Conservation (phyloP, 1,284 basidiomycete species). For the Ganoderma boninense region DNA sequence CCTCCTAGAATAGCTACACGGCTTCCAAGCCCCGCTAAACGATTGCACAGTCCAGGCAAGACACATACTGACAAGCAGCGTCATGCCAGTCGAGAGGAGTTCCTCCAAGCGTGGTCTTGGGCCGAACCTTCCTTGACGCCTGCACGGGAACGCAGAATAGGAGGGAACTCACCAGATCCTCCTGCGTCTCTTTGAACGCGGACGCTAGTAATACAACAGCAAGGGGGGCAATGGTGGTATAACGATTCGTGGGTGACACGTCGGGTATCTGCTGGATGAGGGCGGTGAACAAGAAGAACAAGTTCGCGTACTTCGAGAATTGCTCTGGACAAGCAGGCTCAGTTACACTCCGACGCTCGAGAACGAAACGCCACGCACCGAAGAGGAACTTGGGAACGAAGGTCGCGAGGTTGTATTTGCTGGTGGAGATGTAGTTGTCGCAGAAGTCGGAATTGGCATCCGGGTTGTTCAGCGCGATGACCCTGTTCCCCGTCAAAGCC, state of each 20-base stretch:
- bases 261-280: constrained; percentile 98
- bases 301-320: constrained; percentile 98
- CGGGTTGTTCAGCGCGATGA: constrained; percentile 78
- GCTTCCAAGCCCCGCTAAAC: not conserved
- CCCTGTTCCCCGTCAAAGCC: constrained; percentile 67
- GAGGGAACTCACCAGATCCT: constrained; percentile 77
- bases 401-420: constrained; percentile 92
- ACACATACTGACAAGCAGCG: not conserved
- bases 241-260: constrained; percentile 96
- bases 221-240: constrained; percentile 95
- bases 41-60: not conserved
- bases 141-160: constrained; percentile 22
- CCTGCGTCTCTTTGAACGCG: constrained; percentile 97
- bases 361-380: constrained; percentile 58
- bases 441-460: constrained; percentile 72
- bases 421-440: constrained; percentile 92
- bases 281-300: constrained; percentile 99
- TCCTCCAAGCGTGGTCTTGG: not conserved
- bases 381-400: constrained; percentile 95
- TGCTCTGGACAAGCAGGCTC: constrained; percentile 67
- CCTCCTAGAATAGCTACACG: not conserved
- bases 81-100: not conserved
- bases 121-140: not conserved
- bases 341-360: not conserved
- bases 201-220: constrained; percentile 91